Percentiles rank a stretch among this genome's conserved stretches.
Conservation (phyloP, 768 basidiomycete species). For the Piloderma croceum region DNA sequence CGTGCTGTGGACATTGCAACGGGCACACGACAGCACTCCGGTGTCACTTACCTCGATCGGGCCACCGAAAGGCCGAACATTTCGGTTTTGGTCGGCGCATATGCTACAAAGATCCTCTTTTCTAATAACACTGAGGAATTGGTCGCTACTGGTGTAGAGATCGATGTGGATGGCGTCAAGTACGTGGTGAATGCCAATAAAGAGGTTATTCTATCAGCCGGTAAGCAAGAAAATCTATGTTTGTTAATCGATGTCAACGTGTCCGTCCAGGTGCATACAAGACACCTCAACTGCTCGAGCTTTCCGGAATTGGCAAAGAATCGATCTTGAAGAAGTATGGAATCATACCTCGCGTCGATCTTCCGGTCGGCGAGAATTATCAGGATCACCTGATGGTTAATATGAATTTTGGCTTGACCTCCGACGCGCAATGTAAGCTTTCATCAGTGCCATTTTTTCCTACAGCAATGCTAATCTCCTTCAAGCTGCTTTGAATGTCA, state of each 20-base stretch:
- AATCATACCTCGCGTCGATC: slow-evolving; percentile 33
- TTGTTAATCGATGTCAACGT: slow-evolving; percentile 40
- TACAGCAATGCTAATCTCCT: no score
- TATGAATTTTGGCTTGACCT: slow-evolving; percentile 26
- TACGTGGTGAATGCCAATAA: slow-evolving; percentile 35
- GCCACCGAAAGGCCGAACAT: no score
- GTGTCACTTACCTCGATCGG: no score
- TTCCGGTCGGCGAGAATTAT: slow-evolving; percentile 44
- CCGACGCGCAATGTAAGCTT: no score
- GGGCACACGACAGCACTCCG: no score
- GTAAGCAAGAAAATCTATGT: slow-evolving; percentile 39
- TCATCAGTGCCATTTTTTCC: no score
- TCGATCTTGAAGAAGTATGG: slow-evolving; percentile 31
- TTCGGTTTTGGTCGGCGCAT: no score
- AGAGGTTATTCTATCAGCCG: slow-evolving; percentile 39
- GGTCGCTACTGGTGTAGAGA: slow-evolving; percentile 43
- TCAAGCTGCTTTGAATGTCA: no score
- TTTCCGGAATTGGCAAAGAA: slow-evolving; percentile 51
- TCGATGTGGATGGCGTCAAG: slow-evolving; percentile 24
- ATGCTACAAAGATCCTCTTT: no score
- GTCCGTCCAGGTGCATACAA: slow-evolving; percentile 39
- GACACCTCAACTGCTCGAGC: no score
- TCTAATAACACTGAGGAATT: no score
- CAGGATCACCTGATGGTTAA: slow-evolving; percentile 40
- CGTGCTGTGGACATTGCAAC: no score